phyloP scores from a whole-genome alignment of 2,329 filamentous ascomycete species.

The Fusarium musae region DNA sequence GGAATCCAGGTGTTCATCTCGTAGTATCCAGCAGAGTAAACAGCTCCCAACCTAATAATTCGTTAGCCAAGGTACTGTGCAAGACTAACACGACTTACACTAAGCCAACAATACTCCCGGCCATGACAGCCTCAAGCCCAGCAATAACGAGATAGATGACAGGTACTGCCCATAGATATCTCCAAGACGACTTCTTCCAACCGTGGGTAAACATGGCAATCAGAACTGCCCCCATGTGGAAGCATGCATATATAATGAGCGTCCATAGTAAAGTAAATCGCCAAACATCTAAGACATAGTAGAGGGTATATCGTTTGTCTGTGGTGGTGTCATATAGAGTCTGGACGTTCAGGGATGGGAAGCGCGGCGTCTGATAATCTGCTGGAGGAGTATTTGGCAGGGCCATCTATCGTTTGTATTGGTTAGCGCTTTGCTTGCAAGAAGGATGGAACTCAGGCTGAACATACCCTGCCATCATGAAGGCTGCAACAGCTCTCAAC shows the following conservation, averaged over 20 bases:
- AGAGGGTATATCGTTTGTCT: constrained; percentile 69
- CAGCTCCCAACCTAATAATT: constrained; percentile 72
- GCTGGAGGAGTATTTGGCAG: constrained; percentile 51
- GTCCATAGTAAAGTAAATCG: constrained; percentile 91
- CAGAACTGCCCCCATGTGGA: constrained; percentile 77
- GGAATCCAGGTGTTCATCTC: constrained; percentile 96
- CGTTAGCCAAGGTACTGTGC: constrained; percentile 19
- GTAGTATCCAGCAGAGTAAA: constrained; percentile 86
- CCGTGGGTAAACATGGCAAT: constrained; percentile 80
- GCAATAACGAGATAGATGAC: constrained; percentile 77
- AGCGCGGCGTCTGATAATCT: constrained; percentile 74
- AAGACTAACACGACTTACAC: constrained; percentile 65
- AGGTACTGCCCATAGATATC: constrained; percentile 77
- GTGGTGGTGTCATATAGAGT: constrained; percentile 56
- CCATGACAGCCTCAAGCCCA: constrained; percentile 79
- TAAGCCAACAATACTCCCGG: constrained; percentile 83
- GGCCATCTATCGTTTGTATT: constrained; percentile 36
- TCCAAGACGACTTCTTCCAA: constrained; percentile 65
- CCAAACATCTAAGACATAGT: constrained; percentile 82
- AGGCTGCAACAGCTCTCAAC: constrained; percentile 9
- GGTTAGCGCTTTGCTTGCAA: constrained; percentile 8
- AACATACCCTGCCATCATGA: constrained; percentile 41
- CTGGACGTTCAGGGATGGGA: constrained; percentile 86
- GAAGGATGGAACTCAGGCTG: not conserved
- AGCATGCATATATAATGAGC: constrained; percentile 78